Evolutionary conservation across 2,329 filamentous ascomycete genomes (phyloP).

Genomic region (Tetracladium maxilliforme): DNA sequence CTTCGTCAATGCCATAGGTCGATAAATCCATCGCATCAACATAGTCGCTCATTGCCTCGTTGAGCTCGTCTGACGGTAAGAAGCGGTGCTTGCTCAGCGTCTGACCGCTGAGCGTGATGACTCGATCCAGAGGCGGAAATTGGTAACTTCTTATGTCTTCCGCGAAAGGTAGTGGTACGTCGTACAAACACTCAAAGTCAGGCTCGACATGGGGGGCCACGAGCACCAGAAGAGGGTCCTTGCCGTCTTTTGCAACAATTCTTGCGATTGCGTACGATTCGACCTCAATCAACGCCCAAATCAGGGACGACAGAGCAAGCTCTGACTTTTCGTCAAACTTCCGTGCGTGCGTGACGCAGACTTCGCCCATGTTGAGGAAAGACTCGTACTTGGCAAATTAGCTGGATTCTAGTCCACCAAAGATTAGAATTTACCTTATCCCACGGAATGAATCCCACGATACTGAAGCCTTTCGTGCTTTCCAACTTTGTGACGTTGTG

Average conservation of each 20-base stretch:
- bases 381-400: conserved; percentile 49
- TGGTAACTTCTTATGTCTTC: conserved; percentile 85
- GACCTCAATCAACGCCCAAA: conserved; percentile 74
- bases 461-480: conserved; percentile 58
- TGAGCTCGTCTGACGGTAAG: conserved; percentile 60
- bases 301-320: conserved; percentile 75
- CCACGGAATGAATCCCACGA: conserved; percentile 72
- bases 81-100: conserved; percentile 69
- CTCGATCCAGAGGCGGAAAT: conserved; percentile 78
- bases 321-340: conserved; percentile 69
- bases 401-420: neutral
- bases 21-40: conserved; percentile 89
- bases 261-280: conserved; percentile 78
- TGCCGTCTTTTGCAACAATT: conserved; percentile 71
- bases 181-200: conserved; percentile 73
- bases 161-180: conserved; percentile 81
- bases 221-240: conserved; percentile 61
- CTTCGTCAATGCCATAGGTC: conserved; percentile 53
- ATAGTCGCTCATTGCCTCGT: conserved; percentile 75
- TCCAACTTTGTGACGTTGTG: conserved; percentile 80
- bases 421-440: conserved; percentile 37
- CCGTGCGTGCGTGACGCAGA: conserved; percentile 63
- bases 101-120: conserved; percentile 77
- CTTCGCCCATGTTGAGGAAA: conserved; percentile 73
- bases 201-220: conserved; percentile 68